Conservation (phyloP, 2,329 filamentous ascomycete species). For the Geosmithia putterillii region DNA sequence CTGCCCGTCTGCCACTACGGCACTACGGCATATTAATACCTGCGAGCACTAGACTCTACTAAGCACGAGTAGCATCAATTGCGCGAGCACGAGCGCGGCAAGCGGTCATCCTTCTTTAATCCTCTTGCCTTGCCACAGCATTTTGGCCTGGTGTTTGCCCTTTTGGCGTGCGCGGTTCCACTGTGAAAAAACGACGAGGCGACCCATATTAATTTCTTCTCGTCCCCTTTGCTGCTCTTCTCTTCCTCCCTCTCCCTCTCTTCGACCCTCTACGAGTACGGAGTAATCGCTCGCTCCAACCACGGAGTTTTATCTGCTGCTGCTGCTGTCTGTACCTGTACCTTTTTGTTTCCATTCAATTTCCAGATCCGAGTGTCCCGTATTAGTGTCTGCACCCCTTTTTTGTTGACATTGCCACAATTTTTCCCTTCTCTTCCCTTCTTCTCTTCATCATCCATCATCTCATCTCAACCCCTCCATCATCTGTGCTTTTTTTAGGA, state of each 20-base stretch:
- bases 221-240: background rate
- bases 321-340: background rate
- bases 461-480: background rate
- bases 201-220: slow-evolving; percentile 1
- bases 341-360: background rate
- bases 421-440: background rate
- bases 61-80: too few relatives aligned
- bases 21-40: too few relatives aligned
- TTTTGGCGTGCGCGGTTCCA: too few relatives aligned
- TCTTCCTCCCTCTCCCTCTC: background rate
- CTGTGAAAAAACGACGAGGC: background rate
- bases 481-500: background rate
- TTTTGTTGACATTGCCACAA: background rate
- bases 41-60: too few relatives aligned
- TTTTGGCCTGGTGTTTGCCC: too few relatives aligned
- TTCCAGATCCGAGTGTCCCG: background rate
- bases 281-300: background rate
- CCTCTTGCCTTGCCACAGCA: too few relatives aligned
- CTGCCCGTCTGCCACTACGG: too few relatives aligned
- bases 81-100: too few relatives aligned
- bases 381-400: background rate
- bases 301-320: background rate
- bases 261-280: background rate
- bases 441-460: background rate
- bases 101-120: too few relatives aligned